Base-by-base conservation (phyloP, 2,329 filamentous ascomycete species). In the Pseudogymnoascus sp. region DNA sequence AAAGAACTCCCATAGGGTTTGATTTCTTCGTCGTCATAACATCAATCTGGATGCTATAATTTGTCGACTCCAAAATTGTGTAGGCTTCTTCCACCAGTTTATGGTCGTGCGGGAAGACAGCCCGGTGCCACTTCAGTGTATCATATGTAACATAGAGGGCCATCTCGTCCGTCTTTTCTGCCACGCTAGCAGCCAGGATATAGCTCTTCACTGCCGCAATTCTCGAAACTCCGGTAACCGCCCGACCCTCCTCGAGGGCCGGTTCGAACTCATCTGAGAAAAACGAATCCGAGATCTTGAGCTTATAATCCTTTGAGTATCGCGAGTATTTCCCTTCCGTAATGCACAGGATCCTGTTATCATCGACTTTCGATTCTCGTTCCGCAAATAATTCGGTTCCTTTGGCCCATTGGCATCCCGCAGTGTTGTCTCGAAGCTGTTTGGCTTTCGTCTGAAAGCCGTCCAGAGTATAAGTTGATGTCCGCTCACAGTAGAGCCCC, bases 31-130 rank as follows among this genome's bases (percentile, higher is more conserved):
- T 80, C 1, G 89, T 91, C 83, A 93, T 88, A 67, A 97, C 93
- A 75, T 97, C 93, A 63, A 99, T 87, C 76, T 97, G 93, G 69
- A 99, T 92, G 78, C 93, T 97, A 79, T 99, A 97, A 73, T 96
- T 93, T 44, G 95, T 97, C 71, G 93, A 95, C 77, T 97, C 93
- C 42, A 99, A 82, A 59, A 99, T 84, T 0, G 95, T 99, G 75
- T 97, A 99, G 2, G 90, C 91, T 73, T 93, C 85, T 73, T 96
- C 89, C 66, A 91, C 83, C 70, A 93, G 76, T 44, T 82, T 90
- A 74, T 96, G 92, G 66, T 90, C 88, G 50, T 86, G 85, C 6
- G 87, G 89, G 75, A 99, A 97, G 72, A 96, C 85, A 64, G 93
- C 93, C 62, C 92, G 87, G 74, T 97, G 92, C 95, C 95, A 99